Evolutionary conservation across 2,329 filamentous ascomycete genomes (phyloP), one percentile per base, ranked within the genome.

Genomic region (Didymella pomorum): DNA sequence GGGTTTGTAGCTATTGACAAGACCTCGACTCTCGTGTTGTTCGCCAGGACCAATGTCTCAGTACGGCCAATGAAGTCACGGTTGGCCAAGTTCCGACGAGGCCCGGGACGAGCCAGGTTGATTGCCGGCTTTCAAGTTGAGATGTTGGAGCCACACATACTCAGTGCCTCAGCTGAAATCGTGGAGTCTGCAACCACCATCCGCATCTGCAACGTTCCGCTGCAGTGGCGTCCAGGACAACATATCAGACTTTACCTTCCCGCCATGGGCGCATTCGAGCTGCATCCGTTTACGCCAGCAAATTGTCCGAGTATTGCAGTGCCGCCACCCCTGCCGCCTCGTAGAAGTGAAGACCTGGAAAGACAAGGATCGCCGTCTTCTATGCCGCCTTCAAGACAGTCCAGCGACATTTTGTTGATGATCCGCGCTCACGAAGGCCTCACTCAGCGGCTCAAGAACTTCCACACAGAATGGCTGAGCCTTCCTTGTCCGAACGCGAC

Each of bases 211-310:
- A 60, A 69, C 35, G 45, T 72, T 3, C 68, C 67, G 2, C 62
- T 72, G 14, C 35, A 52, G 2, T 74, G 69, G 70, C 65, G 52
- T 33, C 69, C 71, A n/a, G 71, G 71, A 3, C 71, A 73, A 42
- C 71, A 74, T 52, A 53, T 74, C 5, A 59, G 71, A n/a, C 21
- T 73, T 2, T 70, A 65, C 42, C 42, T 73, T 11, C 71, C 70
- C 18, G 61, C 58, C 16, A 56, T 74, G 4, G 71, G 71, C 1
- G n/a, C 44, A 4, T 58, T 69, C 5, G 70, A 72, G 42, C 46
- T 64, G 3, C 71, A 73, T 37, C 69, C 71, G 4, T 74, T 73
- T 53, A 74, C 71, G 8, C 70, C 71, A 4, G 68, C 71, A 8
- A 71, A 70, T 9, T 73, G 69, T 54, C 63, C 68, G 2, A 48